Conservation (phyloP, 2,329 filamentous ascomycete species). For the Neocatenulostroma microsporum region DNA sequence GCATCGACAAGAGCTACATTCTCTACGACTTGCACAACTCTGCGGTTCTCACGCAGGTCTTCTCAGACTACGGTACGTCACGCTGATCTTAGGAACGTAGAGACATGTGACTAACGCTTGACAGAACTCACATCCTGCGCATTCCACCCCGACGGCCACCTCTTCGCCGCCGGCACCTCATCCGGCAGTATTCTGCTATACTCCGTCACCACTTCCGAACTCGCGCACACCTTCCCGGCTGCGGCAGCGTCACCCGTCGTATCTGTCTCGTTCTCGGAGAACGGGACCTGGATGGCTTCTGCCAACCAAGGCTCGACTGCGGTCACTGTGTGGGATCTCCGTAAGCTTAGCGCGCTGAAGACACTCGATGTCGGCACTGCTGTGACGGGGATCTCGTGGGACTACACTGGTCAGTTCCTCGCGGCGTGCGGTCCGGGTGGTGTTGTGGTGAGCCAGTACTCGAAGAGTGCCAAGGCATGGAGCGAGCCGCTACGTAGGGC, state of each 20-base stretch:
- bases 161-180: conserved; percentile 75
- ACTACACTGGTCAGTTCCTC: conserved; percentile 91
- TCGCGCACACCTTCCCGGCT: conserved; percentile 61
- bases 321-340: conserved; percentile 83
- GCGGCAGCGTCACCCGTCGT: conserved; percentile 58
- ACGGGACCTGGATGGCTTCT: conserved; percentile 90
- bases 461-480: conserved; percentile 82
- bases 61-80: conserved; percentile 66
- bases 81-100: background rate
- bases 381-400: conserved; percentile 75
- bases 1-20: conserved; percentile 84
- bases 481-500: conserved; percentile 74
- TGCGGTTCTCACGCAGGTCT: conserved; percentile 68
- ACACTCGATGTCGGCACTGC: conserved; percentile 74
- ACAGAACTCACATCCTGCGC: conserved; percentile 65
- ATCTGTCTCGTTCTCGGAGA: conserved; percentile 82
- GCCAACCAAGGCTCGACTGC: conserved; percentile 67
- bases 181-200: conserved; percentile 81
- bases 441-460: conserved; percentile 81
- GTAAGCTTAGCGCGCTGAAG: conserved; percentile 75
- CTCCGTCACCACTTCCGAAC: conserved; percentile 70
- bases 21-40: conserved; percentile 70
- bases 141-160: conserved; percentile 95
- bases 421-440: conserved; percentile 73
- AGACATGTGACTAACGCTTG: conserved; percentile 24